Percentiles rank a stretch among this genome's conserved stretches.
These are phyloP conservation scores for Beauveria asiatica DNA, from an alignment of 2,329 filamentous ascomycete genomes.

Conservation along the genomic window DNA sequence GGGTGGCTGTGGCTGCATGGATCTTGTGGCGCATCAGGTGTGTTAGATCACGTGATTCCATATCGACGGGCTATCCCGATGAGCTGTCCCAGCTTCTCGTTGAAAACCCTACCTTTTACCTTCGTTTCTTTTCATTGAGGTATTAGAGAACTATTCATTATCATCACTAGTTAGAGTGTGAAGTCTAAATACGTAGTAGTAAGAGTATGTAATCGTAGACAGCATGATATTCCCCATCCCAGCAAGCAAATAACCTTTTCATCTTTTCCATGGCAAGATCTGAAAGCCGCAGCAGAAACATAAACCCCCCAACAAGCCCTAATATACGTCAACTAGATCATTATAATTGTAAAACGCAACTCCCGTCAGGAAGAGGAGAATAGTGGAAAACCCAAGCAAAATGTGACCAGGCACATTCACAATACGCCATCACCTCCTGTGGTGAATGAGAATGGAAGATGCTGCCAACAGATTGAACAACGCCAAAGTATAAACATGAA, in stretches of 20 bases:
- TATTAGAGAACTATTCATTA: background rate
- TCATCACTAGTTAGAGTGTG: background rate
- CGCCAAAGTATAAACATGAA: constrained; percentile 6
- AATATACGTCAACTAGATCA: constrained; percentile 7
- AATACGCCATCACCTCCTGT: background rate
- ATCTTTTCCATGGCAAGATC: background rate
- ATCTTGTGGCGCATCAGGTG: background rate
- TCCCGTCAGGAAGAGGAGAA: background rate
- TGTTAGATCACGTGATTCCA: background rate
- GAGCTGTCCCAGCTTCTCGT: background rate
- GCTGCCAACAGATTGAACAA: background rate
- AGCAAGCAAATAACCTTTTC: background rate
- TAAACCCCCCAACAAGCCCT: background rate
- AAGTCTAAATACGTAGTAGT: constrained; percentile 4
- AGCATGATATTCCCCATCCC: constrained; percentile 9
- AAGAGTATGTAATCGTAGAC: constrained; percentile 9
- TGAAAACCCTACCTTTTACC: too few relatives aligned
- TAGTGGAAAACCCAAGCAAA: background rate
- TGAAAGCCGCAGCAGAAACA: background rate
- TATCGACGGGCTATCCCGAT: background rate
- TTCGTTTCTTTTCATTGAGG: background rate
- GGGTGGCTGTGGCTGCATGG: constrained; percentile 4
- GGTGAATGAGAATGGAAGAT: background rate
- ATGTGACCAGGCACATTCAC: background rate
- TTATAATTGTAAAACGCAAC: background rate